A percentile compares a stretch with the other conserved stretches of the same genome.
phyloP scores from a whole-genome alignment of 208 protist genomes.

The Leptomonas seymouri region DNA sequence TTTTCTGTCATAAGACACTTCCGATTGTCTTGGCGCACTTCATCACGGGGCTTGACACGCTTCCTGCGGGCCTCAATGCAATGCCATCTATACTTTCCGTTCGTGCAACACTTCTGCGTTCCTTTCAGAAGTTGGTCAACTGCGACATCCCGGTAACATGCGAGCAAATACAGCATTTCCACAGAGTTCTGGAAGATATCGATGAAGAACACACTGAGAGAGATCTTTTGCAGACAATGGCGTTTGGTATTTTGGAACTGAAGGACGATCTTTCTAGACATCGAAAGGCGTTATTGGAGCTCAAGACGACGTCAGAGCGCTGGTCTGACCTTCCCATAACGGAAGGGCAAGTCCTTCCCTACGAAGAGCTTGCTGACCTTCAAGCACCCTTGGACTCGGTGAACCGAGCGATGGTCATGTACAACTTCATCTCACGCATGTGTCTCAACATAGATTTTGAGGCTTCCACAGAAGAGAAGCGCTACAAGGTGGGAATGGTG shows the following conservation, averaged over 20 bases:
- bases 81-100: conserved; percentile 84
- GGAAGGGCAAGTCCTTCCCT: conserved; percentile 48
- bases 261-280: conserved; percentile 80
- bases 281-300: conserved; percentile 48
- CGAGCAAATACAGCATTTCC: conserved; percentile 56
- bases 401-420: conserved; percentile 75
- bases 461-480: conserved; percentile 10
- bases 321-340: conserved; percentile 46
- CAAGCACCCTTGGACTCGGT: conserved; percentile 70
- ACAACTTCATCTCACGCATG: conserved; percentile 89
- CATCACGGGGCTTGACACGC: conserved; percentile 63
- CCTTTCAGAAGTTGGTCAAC: conserved; percentile 68
- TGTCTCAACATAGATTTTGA: conserved; percentile 58
- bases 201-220: conserved; percentile 65
- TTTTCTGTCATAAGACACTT: conserved; percentile 87
- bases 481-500: conserved; percentile 78
- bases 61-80: conserved; percentile 84
- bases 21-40: conserved; percentile 80
- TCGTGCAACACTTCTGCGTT: conserved; percentile 71
- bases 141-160: conserved; percentile 66
- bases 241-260: conserved; percentile 80
- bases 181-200: conserved; percentile 67
- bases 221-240: conserved; percentile 80
- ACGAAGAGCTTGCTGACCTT: conserved; percentile 66
- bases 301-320: conserved; percentile 39